Evolutionary conservation across 2,329 filamentous ascomycete species (phyloP).

Genomic region (Incumbomyces lentus): DNA sequence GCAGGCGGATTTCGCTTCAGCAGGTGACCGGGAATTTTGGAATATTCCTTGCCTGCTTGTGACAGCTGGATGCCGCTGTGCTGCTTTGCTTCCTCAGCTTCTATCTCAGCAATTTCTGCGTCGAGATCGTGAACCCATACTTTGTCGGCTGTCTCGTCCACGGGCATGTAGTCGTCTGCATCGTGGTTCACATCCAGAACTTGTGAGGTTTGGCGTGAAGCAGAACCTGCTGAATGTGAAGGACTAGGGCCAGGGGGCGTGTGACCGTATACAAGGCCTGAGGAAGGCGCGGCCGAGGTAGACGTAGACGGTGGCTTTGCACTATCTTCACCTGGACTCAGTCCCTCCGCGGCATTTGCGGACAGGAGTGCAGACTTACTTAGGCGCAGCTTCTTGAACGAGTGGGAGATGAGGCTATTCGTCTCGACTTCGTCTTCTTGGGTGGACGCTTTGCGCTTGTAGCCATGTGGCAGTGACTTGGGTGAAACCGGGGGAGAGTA

Average conservation of each 20-base stretch:
- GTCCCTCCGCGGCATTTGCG: neutral
- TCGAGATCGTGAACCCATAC: conserved; percentile 89
- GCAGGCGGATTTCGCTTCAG: conserved; percentile 36
- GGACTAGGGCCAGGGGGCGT: conserved; percentile 11
- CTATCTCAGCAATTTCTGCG: conserved; percentile 65
- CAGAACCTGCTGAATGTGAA: conserved; percentile 4
- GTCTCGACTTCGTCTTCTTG: conserved; percentile 5
- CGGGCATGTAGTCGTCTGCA: conserved; percentile 57
- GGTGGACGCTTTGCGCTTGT: conserved; percentile 4
- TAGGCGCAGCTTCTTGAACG: conserved; percentile 6
- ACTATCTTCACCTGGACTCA: neutral
- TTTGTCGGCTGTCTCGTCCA: conserved; percentile 78
- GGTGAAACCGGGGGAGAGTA: conserved; percentile 6
- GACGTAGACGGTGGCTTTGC: neutral
- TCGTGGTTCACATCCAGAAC: neutral
- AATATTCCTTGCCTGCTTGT: conserved; percentile 73
- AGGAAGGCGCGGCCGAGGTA: neutral
- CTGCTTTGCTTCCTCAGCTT: conserved; percentile 46
- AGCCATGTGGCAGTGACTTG: conserved; percentile 3
- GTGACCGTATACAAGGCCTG: neutral
- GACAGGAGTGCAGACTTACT: neutral
- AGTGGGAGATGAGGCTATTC: neutral
- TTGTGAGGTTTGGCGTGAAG: neutral
- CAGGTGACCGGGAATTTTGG: conserved; percentile 57
- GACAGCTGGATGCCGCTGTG: conserved; percentile 65